Evolutionary conservation across 139 green algal genomes (phyloP), one percentile per base, ranked within the genome.

Genomic region (Tetratostichococcus sp.): DNA sequence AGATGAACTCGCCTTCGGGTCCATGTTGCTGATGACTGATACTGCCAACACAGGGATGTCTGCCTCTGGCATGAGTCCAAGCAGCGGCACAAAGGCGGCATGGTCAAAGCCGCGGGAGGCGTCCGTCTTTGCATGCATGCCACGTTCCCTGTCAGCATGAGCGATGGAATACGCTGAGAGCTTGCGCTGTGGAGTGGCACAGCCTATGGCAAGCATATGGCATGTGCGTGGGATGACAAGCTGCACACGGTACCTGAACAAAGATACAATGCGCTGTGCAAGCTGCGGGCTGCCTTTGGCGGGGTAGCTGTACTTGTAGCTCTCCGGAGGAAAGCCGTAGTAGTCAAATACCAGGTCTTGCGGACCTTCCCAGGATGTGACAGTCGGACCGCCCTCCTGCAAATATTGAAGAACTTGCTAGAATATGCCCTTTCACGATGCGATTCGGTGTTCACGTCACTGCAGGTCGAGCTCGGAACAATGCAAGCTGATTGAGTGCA

Each of bases 31-130:
- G 14, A 85, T 32, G 16, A 95, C 42, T 4, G 80, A 90, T 28
- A 95, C 74, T 68, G 89, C 80, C 22, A 95, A 73, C 30, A 93
- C 80, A 4, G 90, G 88, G 1, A 95, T 73, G 71, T 83, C 75
- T 35, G 85, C 89, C 0, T 86, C 75, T 0, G 91, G 90, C 65
- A 83, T 88, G 32, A 86, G 76, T n/a, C 93, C 80, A 79, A 83
- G 83, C 4, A 96, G 84, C 1, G 91, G 91, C 5, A 96, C 84
- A 78, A 94, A 96, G 3, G 71, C 84, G 35, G 89, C 91, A 50
- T 96, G 91, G 72, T 96, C 91, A n/a, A 80, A 86, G 1, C 86
- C 90, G 4, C 89, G 78, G 21, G 67, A 70, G 0, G 39, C 4
- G 43, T 95, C 87, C 2, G 74, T 32, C 5, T 26, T n/a, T 28